Conservation (phyloP, 2,329 filamentous ascomycete genomes). For the Aureobasidium mangrovei region DNA sequence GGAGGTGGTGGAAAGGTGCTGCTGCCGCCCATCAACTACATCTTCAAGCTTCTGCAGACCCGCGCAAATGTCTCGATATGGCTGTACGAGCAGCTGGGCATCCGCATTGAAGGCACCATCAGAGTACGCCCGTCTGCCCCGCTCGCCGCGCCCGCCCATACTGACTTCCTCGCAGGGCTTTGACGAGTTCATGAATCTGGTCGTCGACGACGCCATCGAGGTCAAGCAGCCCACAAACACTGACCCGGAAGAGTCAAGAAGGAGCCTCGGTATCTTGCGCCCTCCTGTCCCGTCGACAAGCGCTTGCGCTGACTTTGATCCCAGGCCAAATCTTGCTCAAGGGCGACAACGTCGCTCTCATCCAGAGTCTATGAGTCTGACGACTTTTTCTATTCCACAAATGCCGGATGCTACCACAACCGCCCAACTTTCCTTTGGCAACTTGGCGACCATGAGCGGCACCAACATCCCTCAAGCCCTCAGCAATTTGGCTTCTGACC, state of each 20-base stretch:
- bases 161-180: slow-evolving; percentile 61
- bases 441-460: background rate
- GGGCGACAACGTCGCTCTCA: slow-evolving; percentile 79
- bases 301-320: slow-evolving; percentile 11
- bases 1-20: slow-evolving; percentile 54
- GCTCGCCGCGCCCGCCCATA: slow-evolving; percentile 15
- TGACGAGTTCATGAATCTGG: slow-evolving; percentile 99
- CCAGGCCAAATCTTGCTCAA: slow-evolving; percentile 77
- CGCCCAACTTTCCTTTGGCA: too few relatives aligned
- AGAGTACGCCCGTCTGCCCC: slow-evolving; percentile 49
- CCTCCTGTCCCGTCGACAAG: background rate
- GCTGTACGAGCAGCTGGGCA: slow-evolving; percentile 91
- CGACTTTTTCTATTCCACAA: background rate
- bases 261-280: slow-evolving; percentile 59
- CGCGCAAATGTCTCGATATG: slow-evolving; percentile 85
- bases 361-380: slow-evolving; percentile 38
- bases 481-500: slow-evolving; percentile 10
- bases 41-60: slow-evolving; percentile 83
- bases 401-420: background rate
- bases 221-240: slow-evolving; percentile 78
- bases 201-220: slow-evolving; percentile 90
- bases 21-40: slow-evolving; percentile 74
- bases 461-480: slow-evolving; percentile 2
- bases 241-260: slow-evolving; percentile 64
- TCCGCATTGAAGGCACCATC: slow-evolving; percentile 94